Conservation (phyloP, 345 rosid species). For the Triadica sebifera region DNA sequence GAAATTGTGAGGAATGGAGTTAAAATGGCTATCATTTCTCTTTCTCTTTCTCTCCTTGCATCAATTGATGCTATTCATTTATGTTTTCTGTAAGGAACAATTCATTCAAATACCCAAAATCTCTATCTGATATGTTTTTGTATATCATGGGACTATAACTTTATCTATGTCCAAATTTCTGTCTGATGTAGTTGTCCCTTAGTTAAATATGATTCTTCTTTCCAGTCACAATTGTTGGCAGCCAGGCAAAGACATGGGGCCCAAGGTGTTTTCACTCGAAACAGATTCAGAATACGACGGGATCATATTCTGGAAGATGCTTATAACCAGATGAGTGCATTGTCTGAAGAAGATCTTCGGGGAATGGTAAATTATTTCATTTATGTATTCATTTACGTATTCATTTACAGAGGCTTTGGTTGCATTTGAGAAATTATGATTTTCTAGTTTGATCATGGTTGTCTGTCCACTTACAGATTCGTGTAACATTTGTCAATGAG, state of each 20-base stretch:
- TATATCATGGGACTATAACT: neutral
- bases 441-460: conserved; percentile 18
- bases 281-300: conserved; percentile 87
- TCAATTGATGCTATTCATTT: neutral
- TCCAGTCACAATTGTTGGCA: conserved; percentile 70
- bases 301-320: conserved; percentile 98
- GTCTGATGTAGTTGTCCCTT: neutral
- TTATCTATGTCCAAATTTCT: neutral
- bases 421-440: conserved; percentile 7
- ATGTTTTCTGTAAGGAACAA: neutral
- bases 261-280: conserved; percentile 73
- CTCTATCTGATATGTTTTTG: neutral
- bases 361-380: conserved; percentile 57
- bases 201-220: conserved; percentile 14
- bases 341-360: conserved; percentile 93
- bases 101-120: neutral
- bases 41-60: conserved; percentile 5
- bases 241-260: conserved; percentile 72
- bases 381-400: too few species aligned
- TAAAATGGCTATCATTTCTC: conserved; percentile 4
- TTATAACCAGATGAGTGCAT: conserved; percentile 88
- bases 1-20: conserved; percentile 5
- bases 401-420: conserved; percentile 1
- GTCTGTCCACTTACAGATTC: conserved; percentile 59
- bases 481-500: conserved; percentile 91